These are phyloP conservation scores for Hippophae rhamnoides DNA, from an alignment of 306 rosid species.

Conservation along the genomic window DNA sequence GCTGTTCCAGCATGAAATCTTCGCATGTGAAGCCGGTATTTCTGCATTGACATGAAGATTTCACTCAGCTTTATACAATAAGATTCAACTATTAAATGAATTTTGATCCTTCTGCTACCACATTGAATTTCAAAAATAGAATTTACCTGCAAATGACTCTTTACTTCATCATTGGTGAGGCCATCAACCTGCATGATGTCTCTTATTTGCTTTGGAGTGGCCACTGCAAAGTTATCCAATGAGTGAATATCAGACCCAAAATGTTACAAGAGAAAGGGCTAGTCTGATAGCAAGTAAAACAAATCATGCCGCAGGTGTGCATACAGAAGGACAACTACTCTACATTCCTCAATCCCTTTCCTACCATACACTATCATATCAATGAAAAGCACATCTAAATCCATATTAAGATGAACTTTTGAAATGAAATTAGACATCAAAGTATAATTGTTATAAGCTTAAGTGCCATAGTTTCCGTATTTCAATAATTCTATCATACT, in stretches of 20 bases:
- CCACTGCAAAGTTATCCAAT: constrained; percentile 43
- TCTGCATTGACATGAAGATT: constrained; percentile 38
- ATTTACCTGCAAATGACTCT: constrained; percentile 92
- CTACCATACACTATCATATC: background rate
- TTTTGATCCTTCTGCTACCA: constrained; percentile 3
- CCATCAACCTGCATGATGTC: constrained; percentile 98
- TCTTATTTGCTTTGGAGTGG: constrained; percentile 97
- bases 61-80: constrained; percentile 8
- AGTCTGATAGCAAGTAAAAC: background rate
- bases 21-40: constrained; percentile 88
- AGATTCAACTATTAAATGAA: constrained; percentile 15
- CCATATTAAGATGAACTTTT: constrained; percentile 11
- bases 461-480: background rate
- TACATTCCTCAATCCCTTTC: constrained; percentile 1
- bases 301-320: constrained; percentile 10
- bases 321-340: background rate
- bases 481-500: constrained; percentile 10
- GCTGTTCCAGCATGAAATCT: constrained; percentile 45
- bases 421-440: constrained; percentile 6
- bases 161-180: constrained; percentile 95
- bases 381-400: background rate
- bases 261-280: constrained; percentile 12
- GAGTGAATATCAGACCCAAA: constrained; percentile 15
- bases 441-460: background rate
- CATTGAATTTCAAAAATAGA: constrained; percentile 7